Evolutionary conservation across 352 stramenopile species (phyloP).

Genomic region (Globisporangium barbulae): DNA sequence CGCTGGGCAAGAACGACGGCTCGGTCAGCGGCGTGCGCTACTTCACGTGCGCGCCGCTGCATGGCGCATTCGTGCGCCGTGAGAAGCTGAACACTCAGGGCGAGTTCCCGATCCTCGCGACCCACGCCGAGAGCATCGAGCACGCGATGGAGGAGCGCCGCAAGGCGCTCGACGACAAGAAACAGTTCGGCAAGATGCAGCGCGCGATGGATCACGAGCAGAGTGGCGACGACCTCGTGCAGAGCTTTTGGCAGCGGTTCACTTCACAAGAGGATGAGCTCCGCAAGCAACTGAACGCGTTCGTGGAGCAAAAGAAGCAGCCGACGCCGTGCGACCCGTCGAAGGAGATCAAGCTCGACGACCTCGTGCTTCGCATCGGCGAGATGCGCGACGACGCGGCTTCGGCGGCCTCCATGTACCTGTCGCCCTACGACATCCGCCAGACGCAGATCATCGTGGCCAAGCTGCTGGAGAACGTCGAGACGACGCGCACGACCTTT

Average conservation of each 20-base stretch:
- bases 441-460: conserved; percentile 68
- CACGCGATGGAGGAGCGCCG: conserved; percentile 49
- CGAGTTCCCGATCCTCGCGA: conserved; percentile 49
- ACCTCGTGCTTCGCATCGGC: conserved; percentile 43
- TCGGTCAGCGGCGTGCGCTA: conserved; percentile 46
- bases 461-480: conserved; percentile 61
- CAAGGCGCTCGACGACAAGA: conserved; percentile 35
- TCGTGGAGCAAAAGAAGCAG: conserved; percentile 63
- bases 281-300: conserved; percentile 42
- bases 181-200: conserved; percentile 16
- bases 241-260: conserved; percentile 67
- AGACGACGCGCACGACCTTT: conserved; percentile 60
- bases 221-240: conserved; percentile 49
- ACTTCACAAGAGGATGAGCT: conserved; percentile 46
- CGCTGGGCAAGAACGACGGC: conserved; percentile 75
- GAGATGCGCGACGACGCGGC: conserved; percentile 57
- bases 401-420: conserved; percentile 65
- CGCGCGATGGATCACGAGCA: conserved; percentile 32
- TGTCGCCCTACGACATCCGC: conserved; percentile 86
- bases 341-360: conserved; percentile 51
- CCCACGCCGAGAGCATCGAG: conserved; percentile 48
- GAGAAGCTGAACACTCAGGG: conserved; percentile 53
- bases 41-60: conserved; percentile 55
- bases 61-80: conserved; percentile 64
- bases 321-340: conserved; percentile 30